Conservation (phyloP, 2,329 filamentous ascomycete genomes). For the Alternaria postmessia region DNA sequence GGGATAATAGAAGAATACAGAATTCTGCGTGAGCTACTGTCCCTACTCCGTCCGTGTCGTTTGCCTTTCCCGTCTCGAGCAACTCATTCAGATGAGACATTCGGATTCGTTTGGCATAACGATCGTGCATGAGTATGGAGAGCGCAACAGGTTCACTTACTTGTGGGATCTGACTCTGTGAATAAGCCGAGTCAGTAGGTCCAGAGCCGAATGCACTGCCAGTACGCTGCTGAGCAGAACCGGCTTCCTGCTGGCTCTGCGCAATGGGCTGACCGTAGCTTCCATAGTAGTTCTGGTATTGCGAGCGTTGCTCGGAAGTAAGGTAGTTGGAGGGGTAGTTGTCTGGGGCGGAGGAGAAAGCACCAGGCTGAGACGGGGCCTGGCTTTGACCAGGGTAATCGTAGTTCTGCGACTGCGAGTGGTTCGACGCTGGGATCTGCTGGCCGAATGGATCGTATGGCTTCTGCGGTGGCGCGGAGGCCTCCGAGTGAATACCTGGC, state of each 20-base stretch:
- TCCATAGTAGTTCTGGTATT: slow-evolving; percentile 74
- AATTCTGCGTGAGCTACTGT: slow-evolving; percentile 10
- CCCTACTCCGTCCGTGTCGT: slow-evolving; percentile 13
- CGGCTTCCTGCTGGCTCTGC: slow-evolving; percentile 73
- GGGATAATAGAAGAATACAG: background rate
- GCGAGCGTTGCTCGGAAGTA: slow-evolving; percentile 74
- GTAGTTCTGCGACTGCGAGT: slow-evolving; percentile 50
- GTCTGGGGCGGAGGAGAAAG: slow-evolving; percentile 75
- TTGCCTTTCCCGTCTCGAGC: slow-evolving; percentile 9
- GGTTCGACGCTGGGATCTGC: slow-evolving; percentile 63
- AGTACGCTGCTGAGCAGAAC: slow-evolving; percentile 75
- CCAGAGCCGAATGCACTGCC: slow-evolving; percentile 76
- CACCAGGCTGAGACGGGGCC: slow-evolving; percentile 67
- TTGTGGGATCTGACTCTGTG: slow-evolving; percentile 69
- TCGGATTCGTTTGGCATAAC: slow-evolving; percentile 8
- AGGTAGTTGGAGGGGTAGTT: slow-evolving; percentile 86
- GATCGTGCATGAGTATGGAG: slow-evolving; percentile 6
- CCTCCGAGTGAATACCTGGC: slow-evolving; percentile 65
- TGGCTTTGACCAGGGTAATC: slow-evolving; percentile 63
- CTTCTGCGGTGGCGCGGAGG: slow-evolving; percentile 73
- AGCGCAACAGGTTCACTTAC: slow-evolving; percentile 39
- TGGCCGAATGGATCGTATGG: slow-evolving; percentile 87
- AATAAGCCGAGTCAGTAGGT: slow-evolving; percentile 66
- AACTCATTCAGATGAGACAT: slow-evolving; percentile 9
- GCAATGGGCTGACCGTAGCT: slow-evolving; percentile 60